Conservation (phyloP, 805 yeast species). For the Teunomyces gatunensis region DNA sequence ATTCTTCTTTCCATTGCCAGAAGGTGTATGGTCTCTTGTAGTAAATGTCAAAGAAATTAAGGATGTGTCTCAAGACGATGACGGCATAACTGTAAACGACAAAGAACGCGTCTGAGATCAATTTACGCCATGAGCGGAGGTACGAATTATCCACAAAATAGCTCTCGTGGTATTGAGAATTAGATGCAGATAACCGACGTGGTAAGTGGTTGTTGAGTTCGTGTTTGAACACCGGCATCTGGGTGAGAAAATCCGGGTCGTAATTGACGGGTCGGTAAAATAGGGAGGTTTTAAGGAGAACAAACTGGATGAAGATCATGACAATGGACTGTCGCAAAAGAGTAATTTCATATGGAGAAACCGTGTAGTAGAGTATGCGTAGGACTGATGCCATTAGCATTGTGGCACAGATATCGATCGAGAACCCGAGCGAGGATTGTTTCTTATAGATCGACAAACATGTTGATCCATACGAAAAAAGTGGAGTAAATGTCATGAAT, state of each 20-base stretch:
- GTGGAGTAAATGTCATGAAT: slow-evolving; percentile 75
- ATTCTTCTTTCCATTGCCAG: slow-evolving; percentile 82
- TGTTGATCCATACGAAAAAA: slow-evolving; percentile 85
- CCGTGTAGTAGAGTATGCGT: slow-evolving; percentile 72
- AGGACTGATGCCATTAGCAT: slow-evolving; percentile 77
- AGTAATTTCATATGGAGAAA: slow-evolving; percentile 79
- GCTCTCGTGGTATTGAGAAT: slow-evolving; percentile 15
- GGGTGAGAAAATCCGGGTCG: slow-evolving; percentile 31
- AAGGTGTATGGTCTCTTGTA: slow-evolving; percentile 63
- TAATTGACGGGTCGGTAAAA: slow-evolving; percentile 46
- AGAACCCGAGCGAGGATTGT: slow-evolving; percentile 73
- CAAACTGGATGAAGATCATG: slow-evolving; percentile 78
- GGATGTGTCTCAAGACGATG: slow-evolving; percentile 23
- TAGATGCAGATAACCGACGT: slow-evolving; percentile 12
- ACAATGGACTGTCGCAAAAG: slow-evolving; percentile 73
- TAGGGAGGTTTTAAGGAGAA: slow-evolving; percentile 63
- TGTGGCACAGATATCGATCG: slow-evolving; percentile 89
- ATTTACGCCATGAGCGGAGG: background rate
- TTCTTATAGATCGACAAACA: slow-evolving; percentile 62
- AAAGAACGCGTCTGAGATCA: slow-evolving; percentile 8
- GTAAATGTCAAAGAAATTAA: slow-evolving; percentile 69
- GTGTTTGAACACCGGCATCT: slow-evolving; percentile 26
- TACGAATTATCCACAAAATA: slow-evolving; percentile 9
- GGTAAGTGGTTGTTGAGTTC: slow-evolving; percentile 20
- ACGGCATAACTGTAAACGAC: slow-evolving; percentile 9